Conservation (phyloP, 1,139 yeast species). For the Sugiyamaella xylanicola region DNA sequence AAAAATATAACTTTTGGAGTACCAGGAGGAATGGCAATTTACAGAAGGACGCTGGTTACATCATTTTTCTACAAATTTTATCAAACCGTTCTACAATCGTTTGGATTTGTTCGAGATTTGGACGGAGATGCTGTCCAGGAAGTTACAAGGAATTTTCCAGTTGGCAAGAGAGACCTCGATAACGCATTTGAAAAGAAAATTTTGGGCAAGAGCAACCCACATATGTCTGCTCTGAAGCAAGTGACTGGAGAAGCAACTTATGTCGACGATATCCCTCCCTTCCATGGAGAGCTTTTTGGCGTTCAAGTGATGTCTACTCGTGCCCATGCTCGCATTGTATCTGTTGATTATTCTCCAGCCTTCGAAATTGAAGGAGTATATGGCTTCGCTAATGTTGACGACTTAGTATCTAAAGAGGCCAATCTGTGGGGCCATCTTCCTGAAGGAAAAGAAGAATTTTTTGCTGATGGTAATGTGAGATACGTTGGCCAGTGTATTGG, state of each 20-base stretch:
- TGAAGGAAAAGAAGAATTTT: constrained; percentile 47
- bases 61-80: constrained; percentile 50
- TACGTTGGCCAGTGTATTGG: constrained; percentile 50
- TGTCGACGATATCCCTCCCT: constrained; percentile 49
- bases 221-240: constrained; percentile 49
- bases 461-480: constrained; percentile 47
- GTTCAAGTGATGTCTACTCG: constrained; percentile 48
- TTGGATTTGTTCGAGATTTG: constrained; percentile 34
- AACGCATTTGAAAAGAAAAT: constrained; percentile 44
- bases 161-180: constrained; percentile 45
- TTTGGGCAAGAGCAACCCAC: constrained; percentile 48
- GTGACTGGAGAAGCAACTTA: constrained; percentile 51
- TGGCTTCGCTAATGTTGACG: constrained; percentile 47
- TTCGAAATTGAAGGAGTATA: constrained; percentile 46
- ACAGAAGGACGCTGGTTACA: constrained; percentile 46
- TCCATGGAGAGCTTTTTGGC: constrained; percentile 46
- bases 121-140: constrained; percentile 42
- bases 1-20: constrained; percentile 46
- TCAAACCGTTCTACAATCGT: constrained; percentile 36
- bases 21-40: constrained; percentile 54
- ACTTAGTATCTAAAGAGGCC: constrained; percentile 43
- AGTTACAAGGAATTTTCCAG: constrained; percentile 44
- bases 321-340: constrained; percentile 47
- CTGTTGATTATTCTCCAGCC: constrained; percentile 45
- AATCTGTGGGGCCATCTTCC: constrained; percentile 48